A percentile compares a stretch with the other conserved stretches of the same genome.
phyloP scores from a whole-genome alignment of 2,329 filamentous ascomycete species.

The Didymella glomerata region DNA sequence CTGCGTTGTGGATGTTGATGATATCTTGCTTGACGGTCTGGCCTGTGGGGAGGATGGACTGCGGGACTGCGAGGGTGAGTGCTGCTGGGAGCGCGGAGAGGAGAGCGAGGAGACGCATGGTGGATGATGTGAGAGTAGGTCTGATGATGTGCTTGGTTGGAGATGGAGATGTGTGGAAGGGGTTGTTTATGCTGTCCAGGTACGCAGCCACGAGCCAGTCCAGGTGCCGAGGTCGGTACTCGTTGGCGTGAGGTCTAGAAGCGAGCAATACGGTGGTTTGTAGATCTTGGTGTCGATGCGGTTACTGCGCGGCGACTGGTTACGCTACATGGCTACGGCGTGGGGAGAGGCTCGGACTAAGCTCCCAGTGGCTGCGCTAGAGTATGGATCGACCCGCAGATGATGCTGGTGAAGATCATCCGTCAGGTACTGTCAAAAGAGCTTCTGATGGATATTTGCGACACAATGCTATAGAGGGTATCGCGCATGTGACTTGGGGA shows the following conservation, averaged over 20 bases:
- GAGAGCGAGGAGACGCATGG: neutral
- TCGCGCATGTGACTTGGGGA: neutral
- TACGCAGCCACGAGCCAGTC: neutral
- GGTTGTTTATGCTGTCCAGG: neutral
- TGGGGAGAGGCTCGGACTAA: neutral
- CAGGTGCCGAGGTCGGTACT: slow-evolving; percentile 2
- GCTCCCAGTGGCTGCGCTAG: slow-evolving; percentile 6
- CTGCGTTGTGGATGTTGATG: slow-evolving; percentile 30
- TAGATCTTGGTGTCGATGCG: slow-evolving; percentile 1
- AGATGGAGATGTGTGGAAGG: neutral
- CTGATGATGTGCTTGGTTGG: neutral
- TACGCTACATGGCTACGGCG: slow-evolving; percentile 3
- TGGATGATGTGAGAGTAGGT: neutral
- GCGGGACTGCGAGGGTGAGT: slow-evolving; percentile 8
- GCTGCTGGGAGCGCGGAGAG: slow-evolving; percentile 5
- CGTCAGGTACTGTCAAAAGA: neutral
- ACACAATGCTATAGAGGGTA: neutral
- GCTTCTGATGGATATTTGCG: neutral
- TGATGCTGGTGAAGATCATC: slow-evolving; percentile 10
- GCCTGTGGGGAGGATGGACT: slow-evolving; percentile 19
- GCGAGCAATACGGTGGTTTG: neutral
- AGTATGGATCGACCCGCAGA: slow-evolving; percentile 2
- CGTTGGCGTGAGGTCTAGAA: neutral
- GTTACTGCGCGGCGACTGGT: slow-evolving; percentile 1
- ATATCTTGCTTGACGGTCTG: slow-evolving; percentile 26